A percentile compares a stretch with the other conserved stretches of the same genome.
These are phyloP conservation scores for Sextonia rubra DNA, from an alignment of 164 flowering plant species.

Conservation along the genomic window DNA sequence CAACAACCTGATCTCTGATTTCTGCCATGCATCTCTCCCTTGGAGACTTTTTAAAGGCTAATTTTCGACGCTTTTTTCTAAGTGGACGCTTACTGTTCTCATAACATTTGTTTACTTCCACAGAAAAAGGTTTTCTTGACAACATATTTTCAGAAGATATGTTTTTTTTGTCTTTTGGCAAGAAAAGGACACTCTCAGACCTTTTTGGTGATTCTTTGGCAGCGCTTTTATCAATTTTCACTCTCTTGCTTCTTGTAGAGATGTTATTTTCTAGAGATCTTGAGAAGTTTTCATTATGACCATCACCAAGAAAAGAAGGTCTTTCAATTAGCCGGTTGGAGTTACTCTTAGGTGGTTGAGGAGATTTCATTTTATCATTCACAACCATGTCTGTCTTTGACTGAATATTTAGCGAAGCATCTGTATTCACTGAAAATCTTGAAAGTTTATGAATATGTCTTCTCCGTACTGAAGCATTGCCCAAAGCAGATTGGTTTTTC, in stretches of 20 bases:
- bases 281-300: slow-evolving; percentile 11
- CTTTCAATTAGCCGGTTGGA: slow-evolving; percentile 17
- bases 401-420: slow-evolving; percentile 27
- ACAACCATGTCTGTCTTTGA: slow-evolving; percentile 7
- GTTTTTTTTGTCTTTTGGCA: slow-evolving; percentile 18
- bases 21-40: slow-evolving; percentile 13
- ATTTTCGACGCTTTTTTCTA: slow-evolving; percentile 2
- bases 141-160: slow-evolving; percentile 6
- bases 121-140: no score
- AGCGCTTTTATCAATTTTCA: slow-evolving; percentile 10
- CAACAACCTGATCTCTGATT: slow-evolving; percentile 20
- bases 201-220: slow-evolving; percentile 6
- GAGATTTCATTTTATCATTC: slow-evolving; percentile 22
- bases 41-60: slow-evolving; percentile 19
- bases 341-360: slow-evolving; percentile 15
- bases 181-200: slow-evolving; percentile 14
- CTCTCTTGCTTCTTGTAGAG: slow-evolving; percentile 23
- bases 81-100: slow-evolving; percentile 5
- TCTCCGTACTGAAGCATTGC: slow-evolving; percentile 22
- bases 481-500: slow-evolving; percentile 20
- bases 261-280: slow-evolving; percentile 15
- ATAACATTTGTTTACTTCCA: slow-evolving; percentile 10
- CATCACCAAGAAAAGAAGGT: slow-evolving; percentile 14
- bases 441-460: slow-evolving; percentile 9
- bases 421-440: slow-evolving; percentile 14